Evolutionary conservation across 352 stramenopile genomes (phyloP).

Genomic region (Phytopythium sindhum): DNA sequence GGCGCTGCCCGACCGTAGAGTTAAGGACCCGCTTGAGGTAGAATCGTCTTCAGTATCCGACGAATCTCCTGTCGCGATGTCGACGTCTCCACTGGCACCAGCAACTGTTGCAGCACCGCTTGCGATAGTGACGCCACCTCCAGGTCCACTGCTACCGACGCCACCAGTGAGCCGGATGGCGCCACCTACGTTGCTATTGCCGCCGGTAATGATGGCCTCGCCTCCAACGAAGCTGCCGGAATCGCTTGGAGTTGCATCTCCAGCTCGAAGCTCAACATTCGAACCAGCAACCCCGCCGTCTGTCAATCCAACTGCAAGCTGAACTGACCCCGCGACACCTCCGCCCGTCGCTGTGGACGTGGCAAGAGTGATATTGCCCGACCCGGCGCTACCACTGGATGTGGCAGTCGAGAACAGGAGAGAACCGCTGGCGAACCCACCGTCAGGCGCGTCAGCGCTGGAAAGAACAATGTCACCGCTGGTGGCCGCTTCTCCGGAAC

Average conservation of each 20-base stretch:
- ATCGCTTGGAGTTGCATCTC: not conserved
- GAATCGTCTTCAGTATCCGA: not conserved
- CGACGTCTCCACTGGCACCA: not conserved
- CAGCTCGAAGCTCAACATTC: not conserved
- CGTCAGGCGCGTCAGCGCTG: not conserved
- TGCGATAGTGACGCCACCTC: not conserved
- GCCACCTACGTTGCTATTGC: conserved; percentile 1
- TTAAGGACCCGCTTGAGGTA: not conserved
- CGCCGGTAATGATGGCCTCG: not conserved
- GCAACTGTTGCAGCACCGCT: not conserved
- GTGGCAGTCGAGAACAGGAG: not conserved
- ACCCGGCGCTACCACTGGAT: not conserved
- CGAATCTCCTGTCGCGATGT: not conserved
- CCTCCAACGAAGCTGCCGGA: not conserved
- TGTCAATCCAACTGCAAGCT: not conserved
- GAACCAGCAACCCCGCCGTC: not conserved
- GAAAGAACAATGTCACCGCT: not conserved
- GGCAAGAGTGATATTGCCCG: not conserved
- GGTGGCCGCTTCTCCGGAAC: not conserved
- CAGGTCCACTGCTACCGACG: not conserved
- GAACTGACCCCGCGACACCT: not conserved
- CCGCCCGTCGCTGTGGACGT: not conserved
- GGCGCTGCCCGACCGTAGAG: not conserved
- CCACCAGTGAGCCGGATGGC: conserved; percentile 3
- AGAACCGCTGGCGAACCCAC: not conserved